Evolutionary conservation across 352 stramenopile species (phyloP).

Genomic region (Globisporangium iwayamae): DNA sequence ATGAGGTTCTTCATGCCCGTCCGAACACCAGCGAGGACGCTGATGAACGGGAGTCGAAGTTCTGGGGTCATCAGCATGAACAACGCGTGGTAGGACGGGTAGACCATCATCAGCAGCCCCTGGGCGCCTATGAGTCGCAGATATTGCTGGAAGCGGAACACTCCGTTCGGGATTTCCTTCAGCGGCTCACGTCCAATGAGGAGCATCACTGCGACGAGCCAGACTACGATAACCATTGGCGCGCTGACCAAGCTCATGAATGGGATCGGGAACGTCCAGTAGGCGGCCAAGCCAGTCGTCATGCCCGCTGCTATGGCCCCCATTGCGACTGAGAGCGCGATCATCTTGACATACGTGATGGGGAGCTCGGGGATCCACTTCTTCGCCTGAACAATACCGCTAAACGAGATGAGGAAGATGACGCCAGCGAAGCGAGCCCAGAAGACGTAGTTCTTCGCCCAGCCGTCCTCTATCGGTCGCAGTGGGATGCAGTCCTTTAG

Average conservation of each 20-base stretch:
- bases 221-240: not conserved
- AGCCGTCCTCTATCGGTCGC: not conserved
- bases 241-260: not conserved
- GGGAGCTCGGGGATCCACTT: conserved; percentile 1
- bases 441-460: not conserved
- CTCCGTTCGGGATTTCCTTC: not conserved
- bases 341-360: not conserved
- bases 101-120: not conserved
- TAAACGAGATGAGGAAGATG: not conserved
- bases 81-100: not conserved
- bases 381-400: not conserved
- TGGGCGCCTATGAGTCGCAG: not conserved
- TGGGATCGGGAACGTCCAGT: not conserved
- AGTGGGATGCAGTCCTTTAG: not conserved
- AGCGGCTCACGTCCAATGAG: not conserved
- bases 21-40: not conserved
- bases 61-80: not conserved
- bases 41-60: not conserved
- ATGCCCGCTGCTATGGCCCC: not conserved
- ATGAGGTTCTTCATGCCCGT: not conserved
- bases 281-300: not conserved
- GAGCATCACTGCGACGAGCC: not conserved
- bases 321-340: not conserved
- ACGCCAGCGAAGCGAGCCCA: not conserved
- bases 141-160: conserved; percentile 3